A percentile compares a stretch with the other conserved stretches of the same genome.
Evolutionary conservation across 345 rosid genomes (phyloP).

Genomic region (Clarkia xantiana): DNA sequence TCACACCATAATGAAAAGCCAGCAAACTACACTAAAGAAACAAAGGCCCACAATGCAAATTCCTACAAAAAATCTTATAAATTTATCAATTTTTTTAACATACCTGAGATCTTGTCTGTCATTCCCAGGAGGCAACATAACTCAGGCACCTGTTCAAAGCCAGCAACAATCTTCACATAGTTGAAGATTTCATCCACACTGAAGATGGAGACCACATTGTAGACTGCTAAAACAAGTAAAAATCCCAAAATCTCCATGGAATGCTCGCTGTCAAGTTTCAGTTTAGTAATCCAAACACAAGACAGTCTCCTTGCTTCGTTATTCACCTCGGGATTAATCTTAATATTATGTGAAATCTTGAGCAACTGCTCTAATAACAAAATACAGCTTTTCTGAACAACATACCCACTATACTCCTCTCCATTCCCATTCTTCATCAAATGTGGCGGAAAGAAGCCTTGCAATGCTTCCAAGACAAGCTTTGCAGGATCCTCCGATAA

Average conservation of each 20-base stretch:
- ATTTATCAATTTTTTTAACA: not conserved
- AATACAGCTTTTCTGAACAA: constrained; percentile 26
- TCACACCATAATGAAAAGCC: too few relatives aligned
- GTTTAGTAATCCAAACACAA: constrained; percentile 24
- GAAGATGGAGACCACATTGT: constrained; percentile 21
- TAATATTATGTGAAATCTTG: constrained; percentile 19
- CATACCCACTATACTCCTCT: constrained; percentile 13
- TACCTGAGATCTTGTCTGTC: constrained; percentile 18
- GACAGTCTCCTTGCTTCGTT: constrained; percentile 27
- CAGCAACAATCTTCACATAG: constrained; percentile 19
- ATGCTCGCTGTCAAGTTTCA: constrained; percentile 12
- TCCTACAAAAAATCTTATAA: too few relatives aligned
- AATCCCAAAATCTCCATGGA: constrained; percentile 30
- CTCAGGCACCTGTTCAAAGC: constrained; percentile 15
- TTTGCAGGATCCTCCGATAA: constrained; percentile 36
- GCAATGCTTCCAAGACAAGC: constrained; percentile 42
- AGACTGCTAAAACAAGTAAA: constrained; percentile 28
- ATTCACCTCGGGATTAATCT: constrained; percentile 10
- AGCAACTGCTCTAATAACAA: constrained; percentile 31
- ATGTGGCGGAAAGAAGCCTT: constrained; percentile 27
- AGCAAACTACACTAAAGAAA: too few relatives aligned
- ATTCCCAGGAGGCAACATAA: constrained; percentile 19
- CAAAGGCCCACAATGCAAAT: too few relatives aligned
- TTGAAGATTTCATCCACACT: constrained; percentile 13
- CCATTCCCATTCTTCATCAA: constrained; percentile 9